Base-by-base conservation (phyloP, 371 early-diverging fungal genomes). In the Umbelopsis sp. region DNA sequence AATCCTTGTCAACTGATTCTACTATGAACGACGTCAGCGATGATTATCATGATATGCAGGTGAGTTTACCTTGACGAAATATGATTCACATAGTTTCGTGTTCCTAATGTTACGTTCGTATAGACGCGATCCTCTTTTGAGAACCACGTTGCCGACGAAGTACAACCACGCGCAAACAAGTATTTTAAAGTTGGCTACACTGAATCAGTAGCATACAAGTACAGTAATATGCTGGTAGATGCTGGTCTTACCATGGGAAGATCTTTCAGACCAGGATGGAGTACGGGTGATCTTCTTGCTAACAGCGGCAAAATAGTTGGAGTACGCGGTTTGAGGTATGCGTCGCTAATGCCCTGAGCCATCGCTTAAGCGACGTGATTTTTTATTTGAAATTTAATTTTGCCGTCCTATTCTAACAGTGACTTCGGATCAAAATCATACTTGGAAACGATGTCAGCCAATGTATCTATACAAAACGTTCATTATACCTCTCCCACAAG, bases 391-490 rank as follows among this genome's bases (percentile, higher is more conserved):
- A 9, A 51, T 51, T 22, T 1, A 51, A 22, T 51, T 22, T 4
- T 25, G 6, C 25, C 10, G 29, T 25, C 10, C 1, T 11, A 51
- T 41, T 12, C 41, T 41, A 0, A 22, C 18, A 57, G 57, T 35
- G 57, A 57, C 29, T 18, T 8, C 29, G 7, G 29, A 11, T 8
- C 9, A 18, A 35, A 12, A 14, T 8, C 37, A 16, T 0, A 29
- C 0, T 18, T 35, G 8, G 57, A 57, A 16, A 18, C 35, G 18
- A 57, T 57, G 57, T 57, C 57, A 7, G 57, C 57, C 14, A 35
- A 57, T 57, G 57, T 57, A 57, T 57, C 57, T 12, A 35, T 57
- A 29, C 57, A 57, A 35, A 57, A 57, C 29, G 57, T 57, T 8
- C 57, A 57, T 35, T 35, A 57, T 57, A 57, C 57, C 22, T 57